Evolutionary conservation across 805 yeast genomes (phyloP).

Genomic region (Spathaspora sp.): DNA sequence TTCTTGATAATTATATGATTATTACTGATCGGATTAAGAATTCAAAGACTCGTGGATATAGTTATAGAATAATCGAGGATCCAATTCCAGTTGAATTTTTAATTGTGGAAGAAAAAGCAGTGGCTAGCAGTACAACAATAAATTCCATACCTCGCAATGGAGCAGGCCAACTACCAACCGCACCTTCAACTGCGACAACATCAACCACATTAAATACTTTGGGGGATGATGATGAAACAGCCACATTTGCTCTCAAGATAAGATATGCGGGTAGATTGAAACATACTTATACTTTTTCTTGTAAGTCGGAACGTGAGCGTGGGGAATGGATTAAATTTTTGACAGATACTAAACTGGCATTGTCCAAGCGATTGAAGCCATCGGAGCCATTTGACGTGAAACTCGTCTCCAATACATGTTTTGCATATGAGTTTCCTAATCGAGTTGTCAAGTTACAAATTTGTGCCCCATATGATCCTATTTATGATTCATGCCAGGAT

Average conservation of each 20-base stretch:
- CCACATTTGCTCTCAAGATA: conserved; percentile 45
- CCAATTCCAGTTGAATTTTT: conserved; percentile 63
- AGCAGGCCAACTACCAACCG: neutral
- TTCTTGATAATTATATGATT: conserved; percentile 68
- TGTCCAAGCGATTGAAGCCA: conserved; percentile 25
- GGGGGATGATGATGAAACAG: conserved; percentile 25
- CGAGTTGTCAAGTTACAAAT: conserved; percentile 50
- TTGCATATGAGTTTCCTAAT: conserved; percentile 59
- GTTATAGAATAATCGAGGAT: conserved; percentile 44
- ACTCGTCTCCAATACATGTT: conserved; percentile 54
- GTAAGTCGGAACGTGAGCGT: conserved; percentile 48
- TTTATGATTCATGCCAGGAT: conserved; percentile 30
- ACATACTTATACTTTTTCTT: conserved; percentile 48
- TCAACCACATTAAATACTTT: conserved; percentile 8
- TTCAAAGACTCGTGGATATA: conserved; percentile 25
- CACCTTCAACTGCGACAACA: conserved; percentile 1
- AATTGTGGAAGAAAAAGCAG: conserved; percentile 40
- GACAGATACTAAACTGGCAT: conserved; percentile 37
- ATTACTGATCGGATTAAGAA: conserved; percentile 56
- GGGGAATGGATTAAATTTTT: conserved; percentile 49
- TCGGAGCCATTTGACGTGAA: conserved; percentile 53
- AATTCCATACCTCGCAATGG: conserved; percentile 1
- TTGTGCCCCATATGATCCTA: conserved; percentile 49
- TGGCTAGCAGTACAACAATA: conserved; percentile 5
- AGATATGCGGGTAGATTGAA: conserved; percentile 56